Base-by-base conservation (phyloP, 768 basidiomycete genomes). In the Russula ochroleuca region DNA sequence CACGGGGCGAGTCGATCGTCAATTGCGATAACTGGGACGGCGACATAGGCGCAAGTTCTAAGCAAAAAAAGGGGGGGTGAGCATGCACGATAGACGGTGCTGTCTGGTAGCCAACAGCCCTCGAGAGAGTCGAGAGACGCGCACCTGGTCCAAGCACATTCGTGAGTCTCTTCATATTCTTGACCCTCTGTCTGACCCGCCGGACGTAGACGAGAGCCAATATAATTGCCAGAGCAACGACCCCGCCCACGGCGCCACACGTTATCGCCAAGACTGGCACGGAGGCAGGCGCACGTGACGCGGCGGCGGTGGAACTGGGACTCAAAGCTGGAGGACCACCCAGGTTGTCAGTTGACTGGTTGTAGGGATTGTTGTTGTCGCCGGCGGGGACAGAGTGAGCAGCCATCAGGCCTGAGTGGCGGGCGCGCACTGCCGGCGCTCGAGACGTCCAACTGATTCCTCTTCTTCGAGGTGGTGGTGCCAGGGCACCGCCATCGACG, bases 111-210 rank as follows among this genome's bases (percentile, higher is more conserved):
- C n/a, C n/a, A n/a, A n/a, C 28, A 28, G 28, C 28, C 28, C 28
- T 28, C 28, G 28, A 28, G 28, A 28, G 28, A 28, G 28, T 2
- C 9, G 1, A 25, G 21, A 15, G 3, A 21, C n/a, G 59, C 59
- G 54, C 40, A 65, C 64, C 64, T 51, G 64, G 59, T 33, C 54
- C 64, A 19, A 65, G 59, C 3, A 65, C 35, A 31, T 65, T 14
- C 54, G 37, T 65, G 13, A 23, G 37, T 33, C 49, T 56, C 11
- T 35, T 41, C 35, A 65, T 38, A 6, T 19, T 41, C 54, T 61
- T 56, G 23, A 61, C 48, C 15, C 38, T 65, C 13, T 59, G 64
- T 25, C 41, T 56, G 54, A 65, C n/a, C 33, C 59, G 54, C 33
- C 48, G 13, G 23, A 45, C 17, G 25, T 65, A 51, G 23, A 65